These are phyloP conservation scores for Boletus speciosus DNA, from an alignment of 768 basidiomycete species.

Conservation along the genomic window DNA sequence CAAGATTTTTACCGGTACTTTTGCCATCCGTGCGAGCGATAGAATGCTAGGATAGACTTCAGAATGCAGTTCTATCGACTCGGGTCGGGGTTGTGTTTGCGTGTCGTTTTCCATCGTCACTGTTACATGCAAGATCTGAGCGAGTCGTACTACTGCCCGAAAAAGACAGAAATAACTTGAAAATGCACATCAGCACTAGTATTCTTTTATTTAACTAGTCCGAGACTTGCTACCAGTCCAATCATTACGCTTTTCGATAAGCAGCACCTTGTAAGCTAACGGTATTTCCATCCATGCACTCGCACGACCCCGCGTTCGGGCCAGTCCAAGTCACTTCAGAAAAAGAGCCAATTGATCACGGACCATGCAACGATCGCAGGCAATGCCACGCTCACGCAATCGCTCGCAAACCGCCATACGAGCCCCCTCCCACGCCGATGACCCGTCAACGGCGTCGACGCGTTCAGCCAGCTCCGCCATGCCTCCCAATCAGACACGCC, in stretches of 20 bases:
- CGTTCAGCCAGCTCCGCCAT: constrained; percentile 9
- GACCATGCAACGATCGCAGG: constrained; percentile 26
- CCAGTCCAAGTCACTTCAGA: constrained; percentile 10
- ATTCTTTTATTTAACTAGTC: neutral
- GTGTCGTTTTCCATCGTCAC: too few species aligned
- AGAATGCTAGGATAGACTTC: too few species aligned
- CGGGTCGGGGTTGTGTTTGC: too few species aligned
- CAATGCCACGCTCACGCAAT: constrained; percentile 33
- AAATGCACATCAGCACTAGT: neutral
- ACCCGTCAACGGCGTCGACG: constrained; percentile 8
- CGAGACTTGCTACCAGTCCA: neutral
- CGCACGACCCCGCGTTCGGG: too few species aligned
- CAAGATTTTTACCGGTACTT: neutral
- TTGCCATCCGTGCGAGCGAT: too few species aligned
- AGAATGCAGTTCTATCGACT: too few species aligned
- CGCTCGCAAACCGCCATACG: constrained; percentile 35
- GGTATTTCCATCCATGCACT: neutral
- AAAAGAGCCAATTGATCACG: constrained; percentile 29
- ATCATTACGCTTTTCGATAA: constrained; percentile 2
- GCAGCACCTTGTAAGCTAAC: neutral
- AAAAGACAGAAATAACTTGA: too few species aligned
- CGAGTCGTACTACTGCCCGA: too few species aligned
- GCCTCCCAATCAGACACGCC: constrained; percentile 37
- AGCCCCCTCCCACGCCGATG: constrained; percentile 26
- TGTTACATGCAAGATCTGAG: too few species aligned